Evolutionary conservation across 768 basidiomycete genomes (phyloP).

Genomic region (Gloeostereum incarnatum): DNA sequence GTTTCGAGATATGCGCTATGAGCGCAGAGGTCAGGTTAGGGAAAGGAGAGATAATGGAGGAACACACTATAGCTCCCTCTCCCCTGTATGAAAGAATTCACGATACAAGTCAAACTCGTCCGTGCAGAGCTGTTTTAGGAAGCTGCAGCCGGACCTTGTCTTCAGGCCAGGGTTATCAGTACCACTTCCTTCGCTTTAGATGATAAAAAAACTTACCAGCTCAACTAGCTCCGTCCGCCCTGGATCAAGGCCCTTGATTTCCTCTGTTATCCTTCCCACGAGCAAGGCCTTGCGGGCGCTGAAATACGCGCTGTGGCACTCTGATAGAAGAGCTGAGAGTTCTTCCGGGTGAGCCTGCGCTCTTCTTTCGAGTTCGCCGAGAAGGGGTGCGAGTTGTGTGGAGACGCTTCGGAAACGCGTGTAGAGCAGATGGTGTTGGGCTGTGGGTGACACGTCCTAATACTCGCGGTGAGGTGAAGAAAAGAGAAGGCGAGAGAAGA

Average conservation of each 20-base stretch:
- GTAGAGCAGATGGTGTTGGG: slow-evolving; percentile 81
- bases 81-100: slow-evolving; percentile 78
- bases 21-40: neutral
- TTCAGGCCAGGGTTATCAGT: slow-evolving; percentile 20
- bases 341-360: slow-evolving; percentile 76
- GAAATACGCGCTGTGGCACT: slow-evolving; percentile 87
- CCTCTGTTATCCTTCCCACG: slow-evolving; percentile 63
- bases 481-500: neutral
- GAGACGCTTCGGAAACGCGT: slow-evolving; percentile 77
- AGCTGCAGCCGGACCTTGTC: slow-evolving; percentile 89
- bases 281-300: slow-evolving; percentile 63
- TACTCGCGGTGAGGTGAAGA: neutral
- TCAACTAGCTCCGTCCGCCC: slow-evolving; percentile 77
- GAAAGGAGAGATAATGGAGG: neutral
- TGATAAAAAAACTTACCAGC: slow-evolving; percentile 38
- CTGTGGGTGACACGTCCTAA: slow-evolving; percentile 71
- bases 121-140: slow-evolving; percentile 83
- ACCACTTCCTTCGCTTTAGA: slow-evolving; percentile 1
- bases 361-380: slow-evolving; percentile 80
- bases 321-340: slow-evolving; percentile 65
- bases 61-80: slow-evolving; percentile 47
- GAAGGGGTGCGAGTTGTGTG: slow-evolving; percentile 61
- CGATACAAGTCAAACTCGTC: slow-evolving; percentile 86
- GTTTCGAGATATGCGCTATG: slow-evolving; percentile 80
- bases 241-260: slow-evolving; percentile 80